Percentiles rank a stretch among this genome's conserved stretches.
Conservation (phyloP, 2,329 filamentous ascomycete genomes). For the Alternaria gansuensis region DNA sequence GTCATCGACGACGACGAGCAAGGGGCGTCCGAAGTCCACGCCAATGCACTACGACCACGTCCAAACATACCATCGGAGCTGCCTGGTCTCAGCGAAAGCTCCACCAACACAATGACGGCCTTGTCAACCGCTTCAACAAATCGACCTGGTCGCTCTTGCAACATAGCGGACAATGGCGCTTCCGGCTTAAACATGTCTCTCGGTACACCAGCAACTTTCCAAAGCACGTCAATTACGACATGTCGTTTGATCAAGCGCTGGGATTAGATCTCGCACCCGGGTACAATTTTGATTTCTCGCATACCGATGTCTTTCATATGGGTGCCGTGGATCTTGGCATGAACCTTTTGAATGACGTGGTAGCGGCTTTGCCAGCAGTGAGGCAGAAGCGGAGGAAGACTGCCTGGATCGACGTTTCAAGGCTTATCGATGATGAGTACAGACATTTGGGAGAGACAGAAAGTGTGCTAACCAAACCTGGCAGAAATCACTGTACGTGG, state of each 20-base stretch:
- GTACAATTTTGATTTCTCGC: constrained; percentile 33
- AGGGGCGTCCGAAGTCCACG: constrained; percentile 7
- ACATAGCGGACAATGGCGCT: constrained; percentile 17
- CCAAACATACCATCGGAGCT: constrained; percentile 1
- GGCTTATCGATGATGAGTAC: constrained; percentile 56
- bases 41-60: background rate
- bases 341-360: constrained; percentile 29
- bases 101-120: background rate
- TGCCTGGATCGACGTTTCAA: constrained; percentile 56
- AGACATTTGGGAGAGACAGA: background rate
- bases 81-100: constrained; percentile 16
- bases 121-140: constrained; percentile 10
- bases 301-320: constrained; percentile 19
- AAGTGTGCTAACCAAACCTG: constrained; percentile 33
- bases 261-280: constrained; percentile 47
- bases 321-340: constrained; percentile 28
- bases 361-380: constrained; percentile 27
- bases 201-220: constrained; percentile 18
- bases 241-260: constrained; percentile 44
- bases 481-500: constrained; percentile 50
- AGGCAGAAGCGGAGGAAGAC: constrained; percentile 46
- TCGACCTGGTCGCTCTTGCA: constrained; percentile 11
- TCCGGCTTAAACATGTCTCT: constrained; percentile 41
- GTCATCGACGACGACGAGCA: constrained; percentile 40
- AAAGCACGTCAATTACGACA: constrained; percentile 30